Conservation (phyloP, 164 flowering plant genomes). For the Umbilicus rupestris region DNA sequence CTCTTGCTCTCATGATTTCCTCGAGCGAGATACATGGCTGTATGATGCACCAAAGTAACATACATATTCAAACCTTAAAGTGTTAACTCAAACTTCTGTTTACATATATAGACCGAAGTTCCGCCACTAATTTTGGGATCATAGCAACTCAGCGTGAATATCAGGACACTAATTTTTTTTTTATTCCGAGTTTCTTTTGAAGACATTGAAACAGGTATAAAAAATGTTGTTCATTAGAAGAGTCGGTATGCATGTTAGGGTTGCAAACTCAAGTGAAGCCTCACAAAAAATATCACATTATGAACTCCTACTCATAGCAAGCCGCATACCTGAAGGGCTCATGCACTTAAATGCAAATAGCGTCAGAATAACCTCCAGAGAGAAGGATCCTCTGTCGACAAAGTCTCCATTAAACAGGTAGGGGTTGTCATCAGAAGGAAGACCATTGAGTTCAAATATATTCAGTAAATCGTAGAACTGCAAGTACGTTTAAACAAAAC, state of each 20-base stretch:
- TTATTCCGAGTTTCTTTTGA: not conserved
- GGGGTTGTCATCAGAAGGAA: slow-evolving; percentile 95
- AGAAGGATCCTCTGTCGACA: slow-evolving; percentile 96
- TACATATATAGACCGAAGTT: not conserved
- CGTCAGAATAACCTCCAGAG: slow-evolving; percentile 89
- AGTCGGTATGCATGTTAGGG: not conserved
- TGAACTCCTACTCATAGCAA: not conserved
- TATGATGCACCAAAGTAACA: slow-evolving; percentile 9
- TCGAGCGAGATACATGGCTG: slow-evolving; percentile 88
- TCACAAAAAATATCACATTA: not conserved
- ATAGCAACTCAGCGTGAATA: too few species aligned
- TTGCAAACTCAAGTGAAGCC: not conserved
- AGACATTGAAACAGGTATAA: not conserved
- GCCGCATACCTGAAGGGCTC: slow-evolving; percentile 71
- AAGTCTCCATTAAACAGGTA: slow-evolving; percentile 97
- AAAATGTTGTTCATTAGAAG: not conserved
- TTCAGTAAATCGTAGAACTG: slow-evolving; percentile 93
- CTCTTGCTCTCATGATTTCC: slow-evolving; percentile 99
- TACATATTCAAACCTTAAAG: not conserved
- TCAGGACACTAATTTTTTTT: not conserved
- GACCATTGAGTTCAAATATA: slow-evolving; percentile 95
- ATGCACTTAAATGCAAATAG: slow-evolving; percentile 96
- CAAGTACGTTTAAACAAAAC: slow-evolving; percentile 18
- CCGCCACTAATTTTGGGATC: too few species aligned
- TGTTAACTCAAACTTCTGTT: not conserved